These are phyloP conservation scores for Cordyceps javanica DNA, from an alignment of 2,329 filamentous ascomycete genomes.

Conservation along the genomic window DNA sequence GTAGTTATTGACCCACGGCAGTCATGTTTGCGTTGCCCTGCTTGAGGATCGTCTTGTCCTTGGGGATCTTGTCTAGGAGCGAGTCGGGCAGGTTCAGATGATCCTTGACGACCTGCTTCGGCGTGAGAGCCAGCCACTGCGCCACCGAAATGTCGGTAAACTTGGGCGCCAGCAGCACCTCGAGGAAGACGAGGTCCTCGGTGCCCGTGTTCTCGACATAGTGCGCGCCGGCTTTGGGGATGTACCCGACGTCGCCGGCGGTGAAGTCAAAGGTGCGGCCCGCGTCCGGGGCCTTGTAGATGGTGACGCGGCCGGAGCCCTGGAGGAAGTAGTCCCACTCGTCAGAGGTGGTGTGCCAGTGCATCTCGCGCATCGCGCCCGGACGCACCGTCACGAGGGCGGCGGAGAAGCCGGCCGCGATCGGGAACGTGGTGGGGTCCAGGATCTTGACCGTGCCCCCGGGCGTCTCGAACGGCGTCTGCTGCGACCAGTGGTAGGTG, in stretches of 20 bases:
- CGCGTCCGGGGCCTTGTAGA: constrained; percentile 44
- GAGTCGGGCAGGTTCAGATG: constrained; percentile 39
- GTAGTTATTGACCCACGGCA: constrained; percentile 13
- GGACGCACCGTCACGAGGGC: constrained; percentile 53
- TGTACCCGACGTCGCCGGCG: constrained; percentile 54
- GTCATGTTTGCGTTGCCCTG: constrained; percentile 33
- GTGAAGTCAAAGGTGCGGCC: constrained; percentile 53
- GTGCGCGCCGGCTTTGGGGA: constrained; percentile 44
- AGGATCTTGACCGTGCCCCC: constrained; percentile 56
- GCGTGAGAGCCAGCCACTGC: constrained; percentile 54
- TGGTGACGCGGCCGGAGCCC: constrained; percentile 49
- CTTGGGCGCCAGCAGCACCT: constrained; percentile 47
- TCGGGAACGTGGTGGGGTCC: constrained; percentile 51
- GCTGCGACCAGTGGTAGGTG: constrained; percentile 46
- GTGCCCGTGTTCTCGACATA: constrained; percentile 57
- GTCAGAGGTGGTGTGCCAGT: constrained; percentile 56
- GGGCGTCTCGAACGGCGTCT: constrained; percentile 43
- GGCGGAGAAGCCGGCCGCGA: constrained; percentile 47
- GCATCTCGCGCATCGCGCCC: constrained; percentile 58
- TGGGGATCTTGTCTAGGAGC: constrained; percentile 31
- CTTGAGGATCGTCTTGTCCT: constrained; percentile 37
- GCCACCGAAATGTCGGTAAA: constrained; percentile 50
- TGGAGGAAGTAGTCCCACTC: constrained; percentile 57
- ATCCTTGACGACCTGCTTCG: constrained; percentile 52
- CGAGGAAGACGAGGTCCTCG: constrained; percentile 52